A percentile compares a stretch with the other conserved stretches of the same genome.
Conservation (phyloP, 2,329 filamentous ascomycete genomes). For the Colletotrichum neosansevieriae region DNA sequence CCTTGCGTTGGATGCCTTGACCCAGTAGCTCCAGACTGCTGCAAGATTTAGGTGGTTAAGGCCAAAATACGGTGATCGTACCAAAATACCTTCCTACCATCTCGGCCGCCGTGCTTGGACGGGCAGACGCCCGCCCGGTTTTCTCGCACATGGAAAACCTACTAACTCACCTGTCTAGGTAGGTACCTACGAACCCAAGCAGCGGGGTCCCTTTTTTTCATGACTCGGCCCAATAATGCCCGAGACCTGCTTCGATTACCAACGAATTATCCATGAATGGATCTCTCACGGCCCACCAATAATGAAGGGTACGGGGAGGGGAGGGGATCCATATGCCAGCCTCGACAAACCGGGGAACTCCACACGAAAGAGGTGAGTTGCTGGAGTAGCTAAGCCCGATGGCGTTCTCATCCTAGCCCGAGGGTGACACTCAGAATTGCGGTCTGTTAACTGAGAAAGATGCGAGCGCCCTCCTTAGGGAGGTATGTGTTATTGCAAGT, state of each 20-base stretch:
- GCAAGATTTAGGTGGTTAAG: not conserved
- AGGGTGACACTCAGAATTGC: conserved; percentile 5
- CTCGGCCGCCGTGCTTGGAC: not conserved
- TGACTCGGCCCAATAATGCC: conserved; percentile 36
- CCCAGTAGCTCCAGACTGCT: too few relatives aligned
- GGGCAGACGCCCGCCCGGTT: too few relatives aligned
- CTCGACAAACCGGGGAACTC: conserved; percentile 26
- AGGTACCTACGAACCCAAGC: not conserved
- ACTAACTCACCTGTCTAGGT: too few relatives aligned
- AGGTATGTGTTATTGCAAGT: too few relatives aligned
- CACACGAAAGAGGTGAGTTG: conserved; percentile 21
- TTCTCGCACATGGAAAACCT: too few relatives aligned
- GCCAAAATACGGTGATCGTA: not conserved
- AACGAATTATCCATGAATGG: conserved; percentile 39
- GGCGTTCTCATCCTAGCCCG: conserved; percentile 23
- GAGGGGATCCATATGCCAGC: conserved; percentile 4
- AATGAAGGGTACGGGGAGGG: not conserved
- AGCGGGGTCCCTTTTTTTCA: not conserved
- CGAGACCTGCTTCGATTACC: conserved; percentile 32
- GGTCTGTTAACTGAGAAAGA: not conserved
- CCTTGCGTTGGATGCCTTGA: not conserved
- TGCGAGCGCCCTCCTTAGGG: too few relatives aligned
- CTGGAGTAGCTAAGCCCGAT: conserved; percentile 15
- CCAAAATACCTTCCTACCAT: too few relatives aligned
- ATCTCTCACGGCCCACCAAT: conserved; percentile 21